phyloP scores from a whole-genome alignment of 2,329 filamentous ascomycete species.

The Penicillium sp. region DNA sequence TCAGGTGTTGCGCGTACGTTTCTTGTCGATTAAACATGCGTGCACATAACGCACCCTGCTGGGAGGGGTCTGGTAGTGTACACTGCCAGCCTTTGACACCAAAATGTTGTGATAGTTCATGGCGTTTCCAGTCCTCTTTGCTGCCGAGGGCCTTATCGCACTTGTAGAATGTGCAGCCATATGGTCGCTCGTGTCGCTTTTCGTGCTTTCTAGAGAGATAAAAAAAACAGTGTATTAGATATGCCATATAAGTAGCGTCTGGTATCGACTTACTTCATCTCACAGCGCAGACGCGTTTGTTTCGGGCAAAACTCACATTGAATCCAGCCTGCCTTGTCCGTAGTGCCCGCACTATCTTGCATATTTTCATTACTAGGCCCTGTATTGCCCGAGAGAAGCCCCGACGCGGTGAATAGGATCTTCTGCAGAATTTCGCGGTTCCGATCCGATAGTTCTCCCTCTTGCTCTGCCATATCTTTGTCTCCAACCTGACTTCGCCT shows the following conservation, averaged over 20 bases:
- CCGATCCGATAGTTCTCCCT: slow-evolving; percentile 29
- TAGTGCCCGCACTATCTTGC: slow-evolving; percentile 10
- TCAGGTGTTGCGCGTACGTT: slow-evolving; percentile 67
- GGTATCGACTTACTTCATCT: slow-evolving; percentile 40
- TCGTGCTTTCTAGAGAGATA: slow-evolving; percentile 71
- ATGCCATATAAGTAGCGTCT: neutral
- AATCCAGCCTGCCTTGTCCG: slow-evolving; percentile 34
- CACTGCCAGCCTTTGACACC: slow-evolving; percentile 76
- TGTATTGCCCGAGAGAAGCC: slow-evolving; percentile 27
- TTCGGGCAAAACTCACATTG: slow-evolving; percentile 39
- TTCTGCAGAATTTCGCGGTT: slow-evolving; percentile 41
- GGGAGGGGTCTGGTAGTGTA: slow-evolving; percentile 44
- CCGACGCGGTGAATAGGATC: slow-evolving; percentile 36
- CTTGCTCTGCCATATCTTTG: slow-evolving; percentile 26
- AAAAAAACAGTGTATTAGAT: neutral
- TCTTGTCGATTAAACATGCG: slow-evolving; percentile 64
- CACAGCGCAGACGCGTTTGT: slow-evolving; percentile 38
- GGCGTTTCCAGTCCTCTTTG: slow-evolving; percentile 93
- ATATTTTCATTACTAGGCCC: slow-evolving; percentile 11
- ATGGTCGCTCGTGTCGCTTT: slow-evolving; percentile 80
- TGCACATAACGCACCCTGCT: slow-evolving; percentile 53
- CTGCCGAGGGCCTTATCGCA: slow-evolving; percentile 82
- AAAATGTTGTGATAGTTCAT: slow-evolving; percentile 81
- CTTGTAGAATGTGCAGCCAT: slow-evolving; percentile 74
- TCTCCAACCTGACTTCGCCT: slow-evolving; percentile 29